Conservation (phyloP, 495 filamentous ascomycete species). For the Talaromyces wortmannii region DNA sequence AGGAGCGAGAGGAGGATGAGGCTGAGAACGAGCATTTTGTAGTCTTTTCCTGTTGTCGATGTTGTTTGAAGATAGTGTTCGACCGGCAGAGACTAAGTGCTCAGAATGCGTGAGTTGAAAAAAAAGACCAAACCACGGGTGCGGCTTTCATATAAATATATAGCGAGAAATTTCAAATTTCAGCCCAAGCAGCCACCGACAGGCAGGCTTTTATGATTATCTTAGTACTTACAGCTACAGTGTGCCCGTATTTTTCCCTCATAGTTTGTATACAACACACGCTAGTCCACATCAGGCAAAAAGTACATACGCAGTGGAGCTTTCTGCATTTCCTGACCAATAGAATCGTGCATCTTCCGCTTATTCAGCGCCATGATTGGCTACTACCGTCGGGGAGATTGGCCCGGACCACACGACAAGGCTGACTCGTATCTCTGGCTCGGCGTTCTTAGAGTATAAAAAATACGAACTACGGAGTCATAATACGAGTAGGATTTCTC, state of each 20-base stretch:
- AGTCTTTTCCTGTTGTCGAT: neutral
- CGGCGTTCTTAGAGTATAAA: neutral
- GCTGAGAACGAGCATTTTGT: slow-evolving; percentile 18
- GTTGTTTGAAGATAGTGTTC: neutral
- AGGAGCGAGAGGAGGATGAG: slow-evolving; percentile 17
- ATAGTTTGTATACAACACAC: neutral
- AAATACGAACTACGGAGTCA: too few relatives aligned
- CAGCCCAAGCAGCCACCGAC: too few relatives aligned
- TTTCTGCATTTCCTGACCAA: neutral
- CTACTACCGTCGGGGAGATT: neutral
- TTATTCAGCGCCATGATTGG: neutral
- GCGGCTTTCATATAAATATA: too few relatives aligned
- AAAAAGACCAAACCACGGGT: neutral
- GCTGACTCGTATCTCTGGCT: neutral
- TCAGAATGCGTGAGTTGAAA: neutral
- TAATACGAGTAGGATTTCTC: neutral
- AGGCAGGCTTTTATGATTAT: neutral
- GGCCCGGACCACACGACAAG: neutral
- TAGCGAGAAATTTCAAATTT: too few relatives aligned
- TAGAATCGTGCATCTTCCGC: neutral
- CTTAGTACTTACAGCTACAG: neutral
- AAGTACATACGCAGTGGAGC: neutral
- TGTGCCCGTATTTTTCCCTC: too few relatives aligned
- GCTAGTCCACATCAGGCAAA: neutral
- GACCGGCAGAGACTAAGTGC: neutral